Evolutionary conservation across 2,329 filamentous ascomycete species (phyloP), one percentile per base, ranked within the genome.

Genomic region (Lecanicillium sp.): DNA sequence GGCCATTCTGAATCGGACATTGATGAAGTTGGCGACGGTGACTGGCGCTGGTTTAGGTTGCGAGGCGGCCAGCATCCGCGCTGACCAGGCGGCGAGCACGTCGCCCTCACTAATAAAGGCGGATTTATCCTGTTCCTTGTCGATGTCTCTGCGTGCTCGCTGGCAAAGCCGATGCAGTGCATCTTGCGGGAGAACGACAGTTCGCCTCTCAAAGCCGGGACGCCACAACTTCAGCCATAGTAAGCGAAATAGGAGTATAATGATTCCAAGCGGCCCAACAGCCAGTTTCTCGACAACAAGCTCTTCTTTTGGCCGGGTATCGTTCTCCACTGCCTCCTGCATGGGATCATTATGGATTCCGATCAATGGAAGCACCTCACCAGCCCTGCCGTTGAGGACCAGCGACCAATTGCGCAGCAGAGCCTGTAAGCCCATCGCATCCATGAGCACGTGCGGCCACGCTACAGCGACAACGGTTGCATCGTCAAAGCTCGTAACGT

Each of bases 91-190:
- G 2, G 54, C 49, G 3, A 73, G 47, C 2, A 71, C 51, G 37
- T 73, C 68, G 15, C 61, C 59, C n/a, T 71, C 65, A 43, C 63
- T 70, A 20, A 72, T 30, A 38, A 67, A 71, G 2, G 61, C 51
- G 10, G 39, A 42, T 10, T 41, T 35, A 29, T 45, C 46, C 10
- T 25, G 34, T 9, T 44, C 42, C 28, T 30, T 40, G 27, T 44
- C 40, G 25, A 59, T 41, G 17, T 65, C 60, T 6, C 50, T 45
- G 29, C 54, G 43, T 18, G 62, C 60, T 19, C 48, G 50, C 3
- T 49, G 35, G 4, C 54, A 58, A 29, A 70, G 40, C 3, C 41
- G 29, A 1, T 43, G 37, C 2, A 69, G 38, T 17, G 52, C 45
- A 2, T 43, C 29, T 3, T 44, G 52, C 0, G 68, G 62, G 3